Conservation (phyloP, 129 eudicot genomes). For the Scalesia atractyloides region DNA sequence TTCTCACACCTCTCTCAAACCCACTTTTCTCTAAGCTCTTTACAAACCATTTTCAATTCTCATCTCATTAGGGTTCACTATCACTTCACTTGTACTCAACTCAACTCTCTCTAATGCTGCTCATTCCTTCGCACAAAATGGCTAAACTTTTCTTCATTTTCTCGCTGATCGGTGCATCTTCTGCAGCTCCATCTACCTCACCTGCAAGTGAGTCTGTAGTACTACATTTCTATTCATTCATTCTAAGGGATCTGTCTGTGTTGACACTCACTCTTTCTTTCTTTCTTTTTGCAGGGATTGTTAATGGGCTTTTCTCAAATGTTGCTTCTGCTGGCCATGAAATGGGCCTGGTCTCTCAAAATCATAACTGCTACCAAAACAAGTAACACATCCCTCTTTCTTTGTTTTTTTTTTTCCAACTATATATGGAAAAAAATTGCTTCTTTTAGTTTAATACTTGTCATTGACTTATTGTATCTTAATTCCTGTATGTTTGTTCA, state of each 20-base stretch:
- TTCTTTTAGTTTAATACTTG: neutral
- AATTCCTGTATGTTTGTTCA: too few species aligned
- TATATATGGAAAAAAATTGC: neutral
- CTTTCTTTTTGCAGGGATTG: constrained; percentile 59
- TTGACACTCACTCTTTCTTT: neutral
- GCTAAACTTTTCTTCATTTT: constrained; percentile 35
- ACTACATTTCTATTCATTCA: neutral
- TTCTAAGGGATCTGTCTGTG: constrained; percentile 7
- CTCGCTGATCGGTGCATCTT: constrained; percentile 44
- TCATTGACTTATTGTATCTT: too few species aligned
- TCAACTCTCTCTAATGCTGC: neutral
- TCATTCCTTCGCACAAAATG: constrained; percentile 35
- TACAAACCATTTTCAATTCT: constrained; percentile 30
- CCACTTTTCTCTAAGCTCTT: too few species aligned
- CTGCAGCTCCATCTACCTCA: constrained; percentile 63
- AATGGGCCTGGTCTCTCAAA: constrained; percentile 82
- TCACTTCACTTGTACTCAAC: constrained; percentile 25
- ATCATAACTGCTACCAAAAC: constrained; percentile 74
- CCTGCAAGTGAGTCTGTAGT: constrained; percentile 69
- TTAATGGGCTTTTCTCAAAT: constrained; percentile 78
- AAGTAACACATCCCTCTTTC: constrained; percentile 49
- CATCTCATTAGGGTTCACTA: constrained; percentile 42
- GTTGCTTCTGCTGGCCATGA: constrained; percentile 60
- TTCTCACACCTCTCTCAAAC: constrained; percentile 17
- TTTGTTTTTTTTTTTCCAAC: neutral